phyloP scores from a whole-genome alignment of 306 rosid species.

The Trifolium subterraneum region DNA sequence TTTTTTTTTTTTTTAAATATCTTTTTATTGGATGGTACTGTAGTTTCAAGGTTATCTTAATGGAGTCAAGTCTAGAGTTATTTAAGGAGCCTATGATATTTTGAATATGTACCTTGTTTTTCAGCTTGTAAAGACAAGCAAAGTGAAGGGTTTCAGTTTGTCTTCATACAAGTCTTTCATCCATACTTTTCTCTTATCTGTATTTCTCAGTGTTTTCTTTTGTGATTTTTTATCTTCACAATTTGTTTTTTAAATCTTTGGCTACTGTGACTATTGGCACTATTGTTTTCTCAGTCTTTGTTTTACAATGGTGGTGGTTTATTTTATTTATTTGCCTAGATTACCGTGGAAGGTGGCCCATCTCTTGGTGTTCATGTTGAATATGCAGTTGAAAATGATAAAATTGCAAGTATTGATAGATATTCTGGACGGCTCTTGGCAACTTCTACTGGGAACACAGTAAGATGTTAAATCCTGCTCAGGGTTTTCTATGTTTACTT shows the following conservation, averaged over 20 bases:
- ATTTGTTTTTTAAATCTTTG: constrained; percentile 18
- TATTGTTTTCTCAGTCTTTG: constrained; percentile 16
- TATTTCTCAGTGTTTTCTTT: constrained; percentile 22
- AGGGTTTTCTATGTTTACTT: constrained; percentile 7
- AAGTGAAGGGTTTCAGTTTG: constrained; percentile 13
- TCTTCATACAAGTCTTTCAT: constrained; percentile 4
- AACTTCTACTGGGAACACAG: constrained; percentile 73
- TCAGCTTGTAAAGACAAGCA: constrained; percentile 13
- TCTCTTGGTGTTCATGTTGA: constrained; percentile 71
- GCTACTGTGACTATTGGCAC: constrained; percentile 11
- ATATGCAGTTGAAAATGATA: constrained; percentile 66
- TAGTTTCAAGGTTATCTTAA: not conserved
- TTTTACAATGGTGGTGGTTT: constrained; percentile 27
- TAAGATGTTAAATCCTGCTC: constrained; percentile 56
- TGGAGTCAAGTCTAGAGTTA: too few relatives aligned
- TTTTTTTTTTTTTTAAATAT: too few relatives aligned
- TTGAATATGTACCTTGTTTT: not conserved
- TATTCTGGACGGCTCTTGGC: constrained; percentile 76
- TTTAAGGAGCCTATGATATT: too few relatives aligned
- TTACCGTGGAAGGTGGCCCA: constrained; percentile 89
- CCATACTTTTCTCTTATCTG: constrained; percentile 1
- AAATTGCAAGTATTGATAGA: constrained; percentile 68
- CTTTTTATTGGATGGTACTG: too few relatives aligned
- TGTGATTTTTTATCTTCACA: constrained; percentile 27
- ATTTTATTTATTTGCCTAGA: constrained; percentile 52